Evolutionary conservation across 1,139 yeast species (phyloP).

Genomic region (Suhomyces wounanorum): DNA sequence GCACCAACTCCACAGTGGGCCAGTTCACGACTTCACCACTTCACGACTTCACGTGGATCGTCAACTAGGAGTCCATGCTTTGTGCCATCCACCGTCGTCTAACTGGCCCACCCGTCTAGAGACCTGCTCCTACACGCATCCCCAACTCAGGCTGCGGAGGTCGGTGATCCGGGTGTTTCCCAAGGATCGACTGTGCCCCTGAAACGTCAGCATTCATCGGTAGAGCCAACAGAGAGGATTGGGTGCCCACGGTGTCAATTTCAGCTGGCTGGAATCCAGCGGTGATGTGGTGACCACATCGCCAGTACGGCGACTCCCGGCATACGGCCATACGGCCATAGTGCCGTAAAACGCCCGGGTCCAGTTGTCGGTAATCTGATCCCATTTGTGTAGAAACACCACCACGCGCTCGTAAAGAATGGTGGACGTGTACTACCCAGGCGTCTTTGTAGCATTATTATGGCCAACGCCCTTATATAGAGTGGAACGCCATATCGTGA

Average conservation of each 20-base stretch:
- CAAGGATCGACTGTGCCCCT: no score
- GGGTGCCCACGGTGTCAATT: no score
- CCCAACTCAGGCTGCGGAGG: no score
- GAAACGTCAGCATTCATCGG: no score
- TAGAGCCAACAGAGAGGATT: no score
- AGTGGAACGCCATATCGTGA: neutral
- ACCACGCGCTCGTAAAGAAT: neutral
- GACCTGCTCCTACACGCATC: no score
- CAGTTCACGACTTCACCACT: no score
- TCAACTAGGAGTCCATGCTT: neutral
- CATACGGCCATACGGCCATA: neutral
- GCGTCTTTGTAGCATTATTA: constrained; percentile 7
- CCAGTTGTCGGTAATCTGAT: neutral
- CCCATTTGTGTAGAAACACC: neutral
- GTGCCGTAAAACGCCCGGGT: constrained; percentile 2
- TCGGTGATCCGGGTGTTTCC: no score
- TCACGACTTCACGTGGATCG: neutral
- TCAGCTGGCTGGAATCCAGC: no score
- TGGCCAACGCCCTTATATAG: constrained; percentile 5
- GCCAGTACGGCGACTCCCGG: neutral
- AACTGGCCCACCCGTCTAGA: no score
- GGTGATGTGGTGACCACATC: neutral
- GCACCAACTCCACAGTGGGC: neutral
- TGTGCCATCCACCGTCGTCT: neutral
- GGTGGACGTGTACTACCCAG: neutral